Evolutionary conservation across 148 eudicot genomes (phyloP).

Genomic region (Silene conica): DNA sequence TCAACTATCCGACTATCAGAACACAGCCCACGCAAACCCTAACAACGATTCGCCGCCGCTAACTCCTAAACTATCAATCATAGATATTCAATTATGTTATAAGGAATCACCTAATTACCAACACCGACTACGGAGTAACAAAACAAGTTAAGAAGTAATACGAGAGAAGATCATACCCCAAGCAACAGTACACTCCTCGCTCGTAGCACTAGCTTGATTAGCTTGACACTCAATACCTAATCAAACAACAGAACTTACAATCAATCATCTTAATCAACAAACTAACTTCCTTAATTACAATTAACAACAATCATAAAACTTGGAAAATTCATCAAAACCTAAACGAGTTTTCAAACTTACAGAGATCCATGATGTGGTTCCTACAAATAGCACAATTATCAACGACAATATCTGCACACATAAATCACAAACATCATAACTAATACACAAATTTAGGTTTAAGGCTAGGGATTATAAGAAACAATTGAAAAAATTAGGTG

Average conservation of each 20-base stretch:
- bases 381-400: constrained; percentile 91
- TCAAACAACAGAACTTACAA: constrained; percentile 15
- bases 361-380: constrained; percentile 97
- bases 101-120: not conserved
- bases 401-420: constrained; percentile 68
- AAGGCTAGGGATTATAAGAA: constrained; percentile 15
- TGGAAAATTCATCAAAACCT: not conserved
- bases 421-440: not conserved
- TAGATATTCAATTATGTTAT: too few relatives aligned
- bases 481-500: constrained; percentile 40
- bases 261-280: constrained; percentile 26
- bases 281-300: not conserved
- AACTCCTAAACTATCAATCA: too few relatives aligned
- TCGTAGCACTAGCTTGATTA: constrained; percentile 85
- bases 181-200: constrained; percentile 89
- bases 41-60: too few relatives aligned
- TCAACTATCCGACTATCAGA: too few relatives aligned
- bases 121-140: not conserved
- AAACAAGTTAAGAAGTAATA: not conserved
- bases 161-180: constrained; percentile 53
- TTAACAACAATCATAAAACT: too few relatives aligned
- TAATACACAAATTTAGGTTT: not conserved
- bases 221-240: constrained; percentile 89
- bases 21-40: too few relatives aligned
- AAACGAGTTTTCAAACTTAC: constrained; percentile 31